These are phyloP conservation scores for Wickerhamiella slavikovae DNA, from an alignment of 805 yeast species.

Conservation along the genomic window DNA sequence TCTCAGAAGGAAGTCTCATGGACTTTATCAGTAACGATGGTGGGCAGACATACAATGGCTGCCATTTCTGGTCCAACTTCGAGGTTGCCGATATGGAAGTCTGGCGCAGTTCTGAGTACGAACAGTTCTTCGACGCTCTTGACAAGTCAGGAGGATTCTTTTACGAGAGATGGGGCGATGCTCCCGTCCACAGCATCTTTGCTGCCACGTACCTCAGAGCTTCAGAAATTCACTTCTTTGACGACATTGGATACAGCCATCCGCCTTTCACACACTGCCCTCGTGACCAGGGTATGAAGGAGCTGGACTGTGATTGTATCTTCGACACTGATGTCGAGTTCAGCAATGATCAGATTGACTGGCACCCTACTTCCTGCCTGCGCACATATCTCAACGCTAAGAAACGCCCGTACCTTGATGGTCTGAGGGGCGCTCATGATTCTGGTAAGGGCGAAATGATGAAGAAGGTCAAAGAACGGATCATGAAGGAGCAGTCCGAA, in stretches of 20 bases:
- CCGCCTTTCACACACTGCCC: constrained; percentile 41
- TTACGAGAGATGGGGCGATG: constrained; percentile 83
- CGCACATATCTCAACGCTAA: constrained; percentile 11
- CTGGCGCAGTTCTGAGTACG: constrained; percentile 33
- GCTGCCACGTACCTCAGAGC: constrained; percentile 33
- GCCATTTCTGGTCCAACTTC: constrained; percentile 73
- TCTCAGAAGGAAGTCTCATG: constrained; percentile 33
- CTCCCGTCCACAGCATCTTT: constrained; percentile 64
- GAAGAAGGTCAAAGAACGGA: too few species aligned
- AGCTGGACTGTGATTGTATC: constrained; percentile 34
- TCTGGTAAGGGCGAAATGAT: too few species aligned
- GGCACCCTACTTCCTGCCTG: constrained; percentile 18
- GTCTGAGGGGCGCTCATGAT: too few species aligned
- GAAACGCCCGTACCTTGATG: background rate
- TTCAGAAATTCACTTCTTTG: constrained; percentile 40
- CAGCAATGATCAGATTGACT: constrained; percentile 14
- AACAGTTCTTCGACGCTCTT: constrained; percentile 32
- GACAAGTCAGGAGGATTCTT: constrained; percentile 52
- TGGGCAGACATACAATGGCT: constrained; percentile 46
- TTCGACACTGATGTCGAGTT: background rate
- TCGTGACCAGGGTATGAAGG: constrained; percentile 25
- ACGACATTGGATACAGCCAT: constrained; percentile 51
- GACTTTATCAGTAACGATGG: constrained; percentile 39
- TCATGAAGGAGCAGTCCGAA: too few species aligned
- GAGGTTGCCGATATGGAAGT: constrained; percentile 50